These are phyloP conservation scores for Bassia scoparia DNA, from an alignment of 148 eudicot genomes.

Conservation along the genomic window DNA sequence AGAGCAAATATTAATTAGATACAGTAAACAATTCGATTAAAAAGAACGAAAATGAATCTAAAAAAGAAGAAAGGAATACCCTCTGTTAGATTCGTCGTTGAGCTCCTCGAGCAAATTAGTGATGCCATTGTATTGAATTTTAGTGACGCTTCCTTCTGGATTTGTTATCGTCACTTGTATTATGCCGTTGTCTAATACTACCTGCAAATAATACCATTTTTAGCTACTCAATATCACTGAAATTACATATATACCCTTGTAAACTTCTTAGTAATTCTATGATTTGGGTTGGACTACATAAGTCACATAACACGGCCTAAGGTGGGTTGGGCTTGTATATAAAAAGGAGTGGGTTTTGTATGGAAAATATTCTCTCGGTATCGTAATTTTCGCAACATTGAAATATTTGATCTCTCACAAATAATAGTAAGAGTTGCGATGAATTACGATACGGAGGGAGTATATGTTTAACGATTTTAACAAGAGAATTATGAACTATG, in stretches of 20 bases:
- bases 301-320: no score
- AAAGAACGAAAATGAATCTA: neutral
- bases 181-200: constrained; percentile 63
- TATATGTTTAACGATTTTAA: no score
- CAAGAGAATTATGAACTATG: no score
- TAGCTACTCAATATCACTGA: neutral
- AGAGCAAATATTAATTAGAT: neutral
- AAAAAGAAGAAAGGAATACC: constrained; percentile 32
- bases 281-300: no score
- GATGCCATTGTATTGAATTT: constrained; percentile 54
- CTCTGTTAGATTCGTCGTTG: constrained; percentile 50
- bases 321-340: no score
- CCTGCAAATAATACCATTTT: constrained; percentile 28
- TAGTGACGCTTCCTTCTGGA: constrained; percentile 57
- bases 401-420: no score
- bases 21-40: neutral
- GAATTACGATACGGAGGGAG: no score
- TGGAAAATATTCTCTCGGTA: no score
- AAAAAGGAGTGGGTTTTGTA: no score
- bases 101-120: constrained; percentile 55
- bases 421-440: no score
- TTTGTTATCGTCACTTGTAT: constrained; percentile 44
- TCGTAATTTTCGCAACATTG: no score
- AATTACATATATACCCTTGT: neutral
- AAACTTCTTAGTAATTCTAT: no score